A percentile compares a stretch with the other conserved stretches of the same genome.
These are phyloP conservation scores for Hemileccinum hortonii DNA, from an alignment of 1,284 basidiomycete species.

Conservation along the genomic window DNA sequence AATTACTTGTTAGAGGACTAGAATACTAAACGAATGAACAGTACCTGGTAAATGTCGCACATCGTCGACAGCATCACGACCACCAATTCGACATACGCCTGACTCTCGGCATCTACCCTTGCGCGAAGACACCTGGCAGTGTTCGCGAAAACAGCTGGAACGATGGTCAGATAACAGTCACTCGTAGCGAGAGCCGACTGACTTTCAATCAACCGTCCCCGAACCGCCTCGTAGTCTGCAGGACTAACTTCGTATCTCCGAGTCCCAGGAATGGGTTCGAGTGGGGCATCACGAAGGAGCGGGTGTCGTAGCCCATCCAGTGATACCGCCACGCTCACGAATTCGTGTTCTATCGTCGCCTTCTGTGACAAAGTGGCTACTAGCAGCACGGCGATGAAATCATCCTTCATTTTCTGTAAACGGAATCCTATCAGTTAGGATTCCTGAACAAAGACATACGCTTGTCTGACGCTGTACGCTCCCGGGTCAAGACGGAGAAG, in stretches of 20 bases:
- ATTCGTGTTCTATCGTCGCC: slow-evolving; percentile 61
- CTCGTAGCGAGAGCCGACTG: slow-evolving; percentile 4
- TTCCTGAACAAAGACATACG: not conserved
- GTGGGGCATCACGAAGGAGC: slow-evolving; percentile 41
- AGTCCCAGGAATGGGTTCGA: slow-evolving; percentile 16
- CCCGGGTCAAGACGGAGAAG: slow-evolving; percentile 64
- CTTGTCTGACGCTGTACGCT: slow-evolving; percentile 55
- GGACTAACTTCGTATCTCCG: slow-evolving; percentile 23
- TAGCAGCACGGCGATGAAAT: slow-evolving; percentile 59
- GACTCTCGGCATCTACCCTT: slow-evolving; percentile 25
- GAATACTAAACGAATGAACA: not conserved
- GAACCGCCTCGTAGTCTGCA: slow-evolving; percentile 17
- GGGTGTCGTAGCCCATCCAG: slow-evolving; percentile 54
- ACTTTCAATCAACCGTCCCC: slow-evolving; percentile 30
- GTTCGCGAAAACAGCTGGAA: slow-evolving; percentile 27
- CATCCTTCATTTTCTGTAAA: slow-evolving; percentile 48
- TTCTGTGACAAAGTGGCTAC: slow-evolving; percentile 52
- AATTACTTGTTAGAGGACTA: slow-evolving; percentile 1
- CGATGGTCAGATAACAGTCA: slow-evolving; percentile 1
- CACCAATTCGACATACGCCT: slow-evolving; percentile 28
- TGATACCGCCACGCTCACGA: slow-evolving; percentile 50
- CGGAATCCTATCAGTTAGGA: not conserved
- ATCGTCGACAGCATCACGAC: slow-evolving; percentile 33
- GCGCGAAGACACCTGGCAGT: slow-evolving; percentile 22
- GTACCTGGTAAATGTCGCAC: slow-evolving; percentile 31